Base-by-base conservation (phyloP, 139 green algal genomes). In the Micractinium sp. region DNA sequence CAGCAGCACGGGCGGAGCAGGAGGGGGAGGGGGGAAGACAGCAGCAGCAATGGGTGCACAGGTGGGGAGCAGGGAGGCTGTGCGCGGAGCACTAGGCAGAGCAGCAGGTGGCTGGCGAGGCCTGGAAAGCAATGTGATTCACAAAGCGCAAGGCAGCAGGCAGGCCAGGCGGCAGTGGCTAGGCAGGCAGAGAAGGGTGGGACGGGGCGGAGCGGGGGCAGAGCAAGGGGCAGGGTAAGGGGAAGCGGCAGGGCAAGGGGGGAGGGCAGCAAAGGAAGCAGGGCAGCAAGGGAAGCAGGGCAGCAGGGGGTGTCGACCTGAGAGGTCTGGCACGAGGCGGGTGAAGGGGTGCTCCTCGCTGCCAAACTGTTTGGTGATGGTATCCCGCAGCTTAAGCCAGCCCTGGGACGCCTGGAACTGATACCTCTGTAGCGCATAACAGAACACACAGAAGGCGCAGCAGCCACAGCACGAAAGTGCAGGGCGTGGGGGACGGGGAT, bases 291-390 rank as follows among this genome's bases (percentile, higher is more conserved):
- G 9, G 47, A 9, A 9, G 9, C 5, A 56, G 47, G 9, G 9
- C 47, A 56, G 47, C 47, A 56, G 9, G 47, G 47, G 47, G 47
- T 53, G 81, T n/a, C 14, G 56, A 87, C 87, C 87, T 35, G 82
- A 90, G 20, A 96, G 90, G 83, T 96, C 92, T 0, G 94, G 92
- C 22, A 95, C 89, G 2, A 96, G 91, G 1, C 69, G 14, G 25
- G 94, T 96, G 92, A 92, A 96, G n/a, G 88, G 88, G 92, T 96
- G 94, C 27, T 90, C 89, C 5, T 83, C 36, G 39, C 93, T 90
- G 27, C 91, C 76, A 82, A 87, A 82, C 35, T 77, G 74, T 66
- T 82, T 73, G 29, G 20, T 38, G 41, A 94, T 90, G 38, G 92
- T 89, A 23, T 93, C 63, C 63, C 86, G 33, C n/a, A 95, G 86